Evolutionary conservation across 2,329 filamentous ascomycete species (phyloP), one percentile per base, ranked within the genome.

Genomic region (Penicillium sp.): DNA sequence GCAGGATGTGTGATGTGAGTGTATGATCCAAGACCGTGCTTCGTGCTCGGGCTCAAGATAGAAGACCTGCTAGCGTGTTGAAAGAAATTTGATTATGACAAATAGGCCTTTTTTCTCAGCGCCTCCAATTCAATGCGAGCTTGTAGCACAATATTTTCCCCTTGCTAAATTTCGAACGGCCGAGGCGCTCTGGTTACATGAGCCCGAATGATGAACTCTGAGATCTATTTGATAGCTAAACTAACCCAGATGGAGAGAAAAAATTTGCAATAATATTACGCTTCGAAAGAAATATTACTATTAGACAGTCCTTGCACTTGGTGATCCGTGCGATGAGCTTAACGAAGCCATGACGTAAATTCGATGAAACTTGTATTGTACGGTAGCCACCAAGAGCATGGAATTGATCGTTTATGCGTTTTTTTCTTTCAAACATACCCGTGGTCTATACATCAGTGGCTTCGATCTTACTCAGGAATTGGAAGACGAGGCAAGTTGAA

Each of bases 401-500:
- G 8, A 37, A 18, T 37, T 18, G 4, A 37, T 4, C 3, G n/a
- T 8, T 18, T 18, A 37, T 6, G 7, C 4, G n/a, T n/a, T 9
- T 27, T 27, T 27, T 9, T 27, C 9, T 40, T 40, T 6, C 18
- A 40, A 18, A 22, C 18, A 4, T 6, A 8, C 37, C 7, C 37
- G 37, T 40, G 37, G 4, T 54, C 37, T 25, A 51, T 26, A 29
- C 9, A 49, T 50, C 54, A 54, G 14, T n/a, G 41, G 6, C 26
- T 45, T 18, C 5, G 15, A 45, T 18, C 18, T 3, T 37, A 6
- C 8, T 4, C 33, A 37, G 3, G 9, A 3, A 4, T 14, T 27
- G 1, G 25, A 15, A 52, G 55, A 46, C 53, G 26, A n/a, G 18
- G 12, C 29, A 42, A 51, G 23, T 46, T 46, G 49, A 48, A 47